phyloP scores from a whole-genome alignment of 257 asterid genomes.

The Henckelia pumila region DNA sequence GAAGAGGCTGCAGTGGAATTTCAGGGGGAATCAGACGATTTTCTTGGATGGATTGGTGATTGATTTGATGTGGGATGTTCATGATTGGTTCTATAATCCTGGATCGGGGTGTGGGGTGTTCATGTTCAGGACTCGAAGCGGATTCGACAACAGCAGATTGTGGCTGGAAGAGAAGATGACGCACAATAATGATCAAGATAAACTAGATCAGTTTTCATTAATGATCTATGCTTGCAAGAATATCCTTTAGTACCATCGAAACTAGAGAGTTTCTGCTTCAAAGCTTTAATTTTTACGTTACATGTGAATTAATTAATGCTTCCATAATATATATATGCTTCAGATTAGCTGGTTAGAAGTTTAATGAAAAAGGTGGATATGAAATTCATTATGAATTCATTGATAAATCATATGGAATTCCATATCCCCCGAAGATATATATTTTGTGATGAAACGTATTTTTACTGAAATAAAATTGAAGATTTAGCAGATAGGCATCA shows the following conservation, averaged over 20 bases:
- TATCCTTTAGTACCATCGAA: slow-evolving; percentile 17
- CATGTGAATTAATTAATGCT: background rate
- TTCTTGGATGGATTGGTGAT: slow-evolving; percentile 59
- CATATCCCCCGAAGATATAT: background rate
- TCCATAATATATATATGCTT: background rate
- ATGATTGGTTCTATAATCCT: slow-evolving; percentile 59
- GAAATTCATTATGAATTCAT: background rate
- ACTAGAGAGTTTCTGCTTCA: background rate
- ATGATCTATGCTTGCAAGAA: slow-evolving; percentile 51
- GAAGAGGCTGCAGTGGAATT: slow-evolving; percentile 65
- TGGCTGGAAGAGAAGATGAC: slow-evolving; percentile 53
- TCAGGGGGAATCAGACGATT: slow-evolving; percentile 69
- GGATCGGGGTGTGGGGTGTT: slow-evolving; percentile 43
- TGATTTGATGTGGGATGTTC: slow-evolving; percentile 79
- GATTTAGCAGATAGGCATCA: too few species aligned
- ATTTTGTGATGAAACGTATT: too few species aligned
- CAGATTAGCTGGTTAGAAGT: background rate
- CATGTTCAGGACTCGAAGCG: slow-evolving; percentile 65
- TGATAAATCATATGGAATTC: too few species aligned
- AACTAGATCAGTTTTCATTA: slow-evolving; percentile 53
- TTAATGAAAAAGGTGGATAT: too few species aligned
- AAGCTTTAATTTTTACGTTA: background rate
- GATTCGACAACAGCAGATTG: slow-evolving; percentile 52
- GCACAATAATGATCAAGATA: slow-evolving; percentile 40
- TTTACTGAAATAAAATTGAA: too few species aligned